These are phyloP conservation scores for Boletus patriciae DNA, from an alignment of 768 basidiomycete species.

Conservation along the genomic window DNA sequence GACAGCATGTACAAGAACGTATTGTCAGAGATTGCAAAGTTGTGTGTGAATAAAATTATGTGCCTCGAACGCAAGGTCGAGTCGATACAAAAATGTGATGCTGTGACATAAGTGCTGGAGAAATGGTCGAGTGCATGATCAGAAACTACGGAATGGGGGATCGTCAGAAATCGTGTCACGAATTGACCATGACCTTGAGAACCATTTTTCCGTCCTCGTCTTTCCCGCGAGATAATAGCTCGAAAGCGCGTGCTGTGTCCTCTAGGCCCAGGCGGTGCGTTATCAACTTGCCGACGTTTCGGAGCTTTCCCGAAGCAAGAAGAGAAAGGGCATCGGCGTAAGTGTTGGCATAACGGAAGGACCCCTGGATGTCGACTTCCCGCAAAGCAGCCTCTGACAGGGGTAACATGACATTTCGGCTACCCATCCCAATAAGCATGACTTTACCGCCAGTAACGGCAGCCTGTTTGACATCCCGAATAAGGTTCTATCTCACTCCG, in stretches of 20 bases:
- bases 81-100: constrained; percentile 10
- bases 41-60: constrained; percentile 25
- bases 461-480: constrained; percentile 47
- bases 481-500: constrained; percentile 13
- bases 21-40: constrained; percentile 7
- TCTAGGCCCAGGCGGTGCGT: constrained; percentile 73
- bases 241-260: constrained; percentile 73
- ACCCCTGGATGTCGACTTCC: constrained; percentile 91
- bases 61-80: constrained; percentile 10
- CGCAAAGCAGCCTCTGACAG: constrained; percentile 78
- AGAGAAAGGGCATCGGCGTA: constrained; percentile 85
- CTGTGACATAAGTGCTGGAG: constrained; percentile 15
- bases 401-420: constrained; percentile 78
- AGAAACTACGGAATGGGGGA: constrained; percentile 4
- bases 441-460: constrained; percentile 86
- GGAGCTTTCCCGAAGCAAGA: constrained; percentile 62
- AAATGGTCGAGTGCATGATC: constrained; percentile 7
- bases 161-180: constrained; percentile 21
- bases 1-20: constrained; percentile 1
- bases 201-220: constrained; percentile 83
- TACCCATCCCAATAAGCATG: constrained; percentile 95
- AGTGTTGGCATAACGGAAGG: constrained; percentile 89
- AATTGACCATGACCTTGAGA: constrained; percentile 83
- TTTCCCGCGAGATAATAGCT: constrained; percentile 71
- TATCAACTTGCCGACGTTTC: constrained; percentile 68